Evolutionary conservation across 2,329 filamentous ascomycete species (phyloP), one percentile per base, ranked within the genome.

Genomic region (Verticillium nubilum): DNA sequence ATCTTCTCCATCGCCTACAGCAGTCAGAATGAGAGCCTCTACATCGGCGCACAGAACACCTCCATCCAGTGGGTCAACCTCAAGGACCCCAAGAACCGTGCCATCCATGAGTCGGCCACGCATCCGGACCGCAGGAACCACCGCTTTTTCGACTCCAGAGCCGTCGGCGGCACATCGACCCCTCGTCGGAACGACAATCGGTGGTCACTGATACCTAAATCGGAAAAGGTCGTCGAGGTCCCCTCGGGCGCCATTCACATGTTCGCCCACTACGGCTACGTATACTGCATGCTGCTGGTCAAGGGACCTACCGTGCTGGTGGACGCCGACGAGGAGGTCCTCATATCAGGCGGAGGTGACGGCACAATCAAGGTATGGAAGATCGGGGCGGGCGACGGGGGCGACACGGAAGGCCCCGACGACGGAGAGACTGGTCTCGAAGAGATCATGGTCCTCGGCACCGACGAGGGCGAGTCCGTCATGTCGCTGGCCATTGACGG

Each of bases 1-100:
- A 86, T 99, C 61, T 98, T 98, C 72, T 96, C 92, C 66, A 88
- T 97, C n/a, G 89, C 89, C 1, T 97, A 96, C 73, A 97, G 92
- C 4, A 78, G 86, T 6, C 83, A 86, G 65, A 81, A 91, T 67
- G 85, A 94, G 65, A 96, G 90, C 0, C 83, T 97, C 4, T 98
- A 97, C 72, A 84, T 97, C 52, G 95, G 95, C 60, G 91, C 92
- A 0, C 95, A 98, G 71, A 97, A 98, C 70, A 95, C 92, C 7
- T 92, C 89, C 42, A 95, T 97, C 57, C 93, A 97, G 80, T 99
- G 95, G 95, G 90, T 92, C 67, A 83, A 87, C 64, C 77, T 97
- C 59, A 85, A 85, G 66, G 84, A 91, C 63, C 82, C 85, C 26
- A 78, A 81, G 29, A 75, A 81, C 25, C 78, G 82, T 65, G 89